Evolutionary conservation across 2,329 filamentous ascomycete species (phyloP).

Genomic region (Cordyceps militaris): DNA sequence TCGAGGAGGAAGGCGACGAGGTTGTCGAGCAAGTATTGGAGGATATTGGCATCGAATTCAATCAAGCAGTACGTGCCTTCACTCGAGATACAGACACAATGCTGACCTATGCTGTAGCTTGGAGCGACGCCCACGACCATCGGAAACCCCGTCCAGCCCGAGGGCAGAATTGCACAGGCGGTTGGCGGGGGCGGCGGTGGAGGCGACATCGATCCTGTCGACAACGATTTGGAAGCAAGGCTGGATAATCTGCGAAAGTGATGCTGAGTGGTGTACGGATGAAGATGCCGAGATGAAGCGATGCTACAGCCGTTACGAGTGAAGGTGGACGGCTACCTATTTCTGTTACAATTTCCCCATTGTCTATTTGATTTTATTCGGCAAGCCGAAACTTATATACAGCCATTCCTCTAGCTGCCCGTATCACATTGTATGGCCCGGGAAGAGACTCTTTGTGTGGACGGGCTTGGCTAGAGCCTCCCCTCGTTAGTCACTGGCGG

Average conservation of each 20-base stretch:
- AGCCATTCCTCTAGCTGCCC: neutral
- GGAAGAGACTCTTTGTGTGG: neutral
- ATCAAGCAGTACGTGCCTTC: constrained; percentile 64
- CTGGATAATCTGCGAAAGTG: constrained; percentile 74
- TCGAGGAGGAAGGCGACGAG: constrained; percentile 94
- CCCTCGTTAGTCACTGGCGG: too few species aligned
- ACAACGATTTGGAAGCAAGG: constrained; percentile 89
- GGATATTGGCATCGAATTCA: constrained; percentile 92
- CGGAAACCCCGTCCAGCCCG: constrained; percentile 63
- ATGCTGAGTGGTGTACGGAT: constrained; percentile 5
- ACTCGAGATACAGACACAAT: neutral
- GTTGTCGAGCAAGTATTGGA: constrained; percentile 94
- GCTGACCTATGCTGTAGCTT: constrained; percentile 50
- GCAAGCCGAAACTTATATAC: constrained; percentile 6
- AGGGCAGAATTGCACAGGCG: constrained; percentile 78
- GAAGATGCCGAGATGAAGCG: neutral
- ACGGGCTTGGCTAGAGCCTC: too few species aligned
- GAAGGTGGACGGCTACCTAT: neutral
- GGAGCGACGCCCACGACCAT: constrained; percentile 85
- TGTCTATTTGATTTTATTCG: neutral
- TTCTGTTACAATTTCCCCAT: constrained; percentile 2
- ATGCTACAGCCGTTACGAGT: neutral
- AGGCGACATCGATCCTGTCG: constrained; percentile 59
- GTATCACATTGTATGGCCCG: neutral
- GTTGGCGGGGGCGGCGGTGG: constrained; percentile 59